These are phyloP conservation scores for Debaryomyces tyrocola DNA, from an alignment of 805 yeast species.

Conservation along the genomic window DNA sequence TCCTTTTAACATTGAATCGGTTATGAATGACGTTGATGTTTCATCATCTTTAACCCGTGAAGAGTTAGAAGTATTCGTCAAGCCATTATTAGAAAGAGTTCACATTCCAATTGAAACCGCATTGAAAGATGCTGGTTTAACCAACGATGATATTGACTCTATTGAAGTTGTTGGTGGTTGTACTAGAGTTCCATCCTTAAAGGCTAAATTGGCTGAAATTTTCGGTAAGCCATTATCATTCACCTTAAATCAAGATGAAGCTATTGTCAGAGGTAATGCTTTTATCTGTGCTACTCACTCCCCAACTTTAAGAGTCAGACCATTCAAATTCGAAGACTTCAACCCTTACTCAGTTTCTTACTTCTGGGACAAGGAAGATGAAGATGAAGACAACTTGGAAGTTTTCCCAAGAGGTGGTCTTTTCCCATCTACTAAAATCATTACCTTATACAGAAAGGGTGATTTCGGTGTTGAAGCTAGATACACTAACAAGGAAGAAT, in stretches of 20 bases:
- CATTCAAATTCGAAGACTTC: constrained; percentile 95
- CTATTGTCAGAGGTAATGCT: constrained; percentile 98
- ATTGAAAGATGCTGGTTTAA: constrained; percentile 72
- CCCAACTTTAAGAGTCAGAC: constrained; percentile 97
- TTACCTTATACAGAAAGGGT: constrained; percentile 87
- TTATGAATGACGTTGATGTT: constrained; percentile 96
- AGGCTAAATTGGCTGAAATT: constrained; percentile 73
- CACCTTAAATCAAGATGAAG: constrained; percentile 98
- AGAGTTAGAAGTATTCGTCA: constrained; percentile 85
- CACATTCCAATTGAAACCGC: constrained; percentile 79
- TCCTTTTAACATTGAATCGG: constrained; percentile 92
- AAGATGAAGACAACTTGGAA: constrained; percentile 88
- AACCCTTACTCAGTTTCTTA: constrained; percentile 91
- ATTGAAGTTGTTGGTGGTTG: constrained; percentile 98
- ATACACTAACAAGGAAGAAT: constrained; percentile 71
- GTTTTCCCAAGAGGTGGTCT: constrained; percentile 94
- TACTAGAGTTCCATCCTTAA: constrained; percentile 94
- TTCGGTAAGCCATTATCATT: constrained; percentile 86
- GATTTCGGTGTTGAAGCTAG: constrained; percentile 86
- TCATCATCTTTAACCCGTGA: constrained; percentile 86
- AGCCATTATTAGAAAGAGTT: constrained; percentile 78
- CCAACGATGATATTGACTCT: constrained; percentile 75
- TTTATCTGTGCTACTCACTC: constrained; percentile 99
- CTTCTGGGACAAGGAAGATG: constrained; percentile 92
- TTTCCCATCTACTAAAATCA: constrained; percentile 93